A percentile compares a stretch with the other conserved stretches of the same genome.
These are phyloP conservation scores for Malbranchea cinnamomea DNA, from an alignment of 2,329 filamentous ascomycete genomes.

Conservation along the genomic window DNA sequence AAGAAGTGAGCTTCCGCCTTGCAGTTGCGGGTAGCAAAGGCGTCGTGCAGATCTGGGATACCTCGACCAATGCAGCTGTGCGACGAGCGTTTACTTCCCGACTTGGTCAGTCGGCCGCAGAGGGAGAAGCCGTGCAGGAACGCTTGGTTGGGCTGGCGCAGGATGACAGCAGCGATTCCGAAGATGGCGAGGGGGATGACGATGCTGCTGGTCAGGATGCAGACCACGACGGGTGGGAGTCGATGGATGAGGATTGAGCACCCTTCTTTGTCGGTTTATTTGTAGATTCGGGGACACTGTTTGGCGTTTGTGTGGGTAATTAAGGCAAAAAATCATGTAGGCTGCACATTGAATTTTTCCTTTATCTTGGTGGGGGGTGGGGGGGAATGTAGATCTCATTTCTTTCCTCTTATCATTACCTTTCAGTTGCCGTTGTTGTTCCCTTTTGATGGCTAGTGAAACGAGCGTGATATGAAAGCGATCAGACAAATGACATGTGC, in stretches of 20 bases:
- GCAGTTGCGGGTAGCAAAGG: slow-evolving; percentile 93
- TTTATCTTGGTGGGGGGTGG: no score
- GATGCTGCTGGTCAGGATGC: slow-evolving; percentile 32
- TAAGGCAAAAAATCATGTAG: no score
- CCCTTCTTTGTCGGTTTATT: slow-evolving; percentile 8
- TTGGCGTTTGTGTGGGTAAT: no score
- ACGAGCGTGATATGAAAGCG: no score
- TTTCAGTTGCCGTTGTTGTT: slow-evolving; percentile 1
- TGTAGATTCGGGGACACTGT: no score
- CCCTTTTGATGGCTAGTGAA: not conserved
- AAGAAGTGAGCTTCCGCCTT: slow-evolving; percentile 79
- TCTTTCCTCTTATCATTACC: not conserved
- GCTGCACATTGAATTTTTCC: no score
- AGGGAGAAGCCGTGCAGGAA: slow-evolving; percentile 51
- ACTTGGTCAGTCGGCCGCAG: slow-evolving; percentile 35
- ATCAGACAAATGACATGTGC: no score
- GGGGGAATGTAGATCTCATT: not conserved
- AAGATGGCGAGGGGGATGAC: slow-evolving; percentile 41
- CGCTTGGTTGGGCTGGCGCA: slow-evolving; percentile 58
- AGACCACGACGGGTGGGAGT: slow-evolving; percentile 36
- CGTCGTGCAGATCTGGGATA: slow-evolving; percentile 88
- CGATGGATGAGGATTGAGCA: slow-evolving; percentile 37
- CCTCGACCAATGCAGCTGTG: slow-evolving; percentile 79
- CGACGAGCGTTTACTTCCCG: slow-evolving; percentile 67
- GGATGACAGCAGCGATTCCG: slow-evolving; percentile 51